Conservation (phyloP, 2,329 filamentous ascomycete species). For the Pseudopithomyces maydicus region DNA sequence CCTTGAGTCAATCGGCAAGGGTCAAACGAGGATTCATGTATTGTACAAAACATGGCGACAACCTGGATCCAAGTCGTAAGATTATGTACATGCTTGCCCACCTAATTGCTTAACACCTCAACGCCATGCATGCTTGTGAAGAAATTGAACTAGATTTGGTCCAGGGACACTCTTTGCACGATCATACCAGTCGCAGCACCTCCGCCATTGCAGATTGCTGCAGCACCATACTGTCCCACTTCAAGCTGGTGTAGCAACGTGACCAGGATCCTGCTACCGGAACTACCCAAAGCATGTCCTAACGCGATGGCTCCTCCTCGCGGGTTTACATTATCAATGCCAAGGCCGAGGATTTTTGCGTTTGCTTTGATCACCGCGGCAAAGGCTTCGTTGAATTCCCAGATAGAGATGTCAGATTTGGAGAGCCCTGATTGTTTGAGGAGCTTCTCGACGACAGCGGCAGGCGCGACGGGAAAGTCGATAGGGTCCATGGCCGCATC, state of each 20-base stretch:
- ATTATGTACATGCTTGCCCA: neutral
- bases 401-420: conserved; percentile 88
- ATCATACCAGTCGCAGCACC: conserved; percentile 91
- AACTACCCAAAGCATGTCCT: conserved; percentile 91
- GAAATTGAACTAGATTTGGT: conserved; percentile 24
- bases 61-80: neutral
- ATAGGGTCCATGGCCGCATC: conserved; percentile 91
- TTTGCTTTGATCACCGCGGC: conserved; percentile 95
- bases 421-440: conserved; percentile 87
- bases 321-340: conserved; percentile 81
- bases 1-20: neutral
- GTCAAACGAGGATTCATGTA: too few relatives aligned
- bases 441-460: conserved; percentile 89
- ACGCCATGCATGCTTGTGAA: neutral
- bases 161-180: conserved; percentile 71
- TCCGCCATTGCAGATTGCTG: conserved; percentile 95
- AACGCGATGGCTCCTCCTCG: conserved; percentile 90
- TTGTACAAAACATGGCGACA: too few relatives aligned
- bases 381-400: conserved; percentile 99
- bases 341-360: conserved; percentile 84
- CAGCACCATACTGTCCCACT: conserved; percentile 90
- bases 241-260: conserved; percentile 91
- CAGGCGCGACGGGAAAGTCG: conserved; percentile 91
- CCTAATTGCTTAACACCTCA: neutral
- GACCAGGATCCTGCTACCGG: conserved; percentile 86